These are phyloP conservation scores for Juncus inflexus DNA, from an alignment of 176 grass and related monocot genomes.

Conservation along the genomic window DNA sequence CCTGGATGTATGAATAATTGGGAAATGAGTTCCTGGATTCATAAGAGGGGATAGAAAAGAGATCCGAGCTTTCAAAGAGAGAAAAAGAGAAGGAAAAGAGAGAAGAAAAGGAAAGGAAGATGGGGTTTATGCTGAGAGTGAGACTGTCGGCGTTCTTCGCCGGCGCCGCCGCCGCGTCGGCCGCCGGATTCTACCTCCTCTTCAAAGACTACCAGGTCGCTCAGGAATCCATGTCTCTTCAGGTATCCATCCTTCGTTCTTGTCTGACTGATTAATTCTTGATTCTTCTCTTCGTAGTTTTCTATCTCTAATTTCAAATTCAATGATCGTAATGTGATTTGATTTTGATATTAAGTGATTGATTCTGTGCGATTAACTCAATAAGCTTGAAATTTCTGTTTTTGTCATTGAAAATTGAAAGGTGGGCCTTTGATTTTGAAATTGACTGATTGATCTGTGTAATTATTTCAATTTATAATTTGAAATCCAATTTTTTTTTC, in stretches of 20 bases:
- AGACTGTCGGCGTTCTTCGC: constrained; percentile 82
- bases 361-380: not conserved
- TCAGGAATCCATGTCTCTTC: constrained; percentile 51
- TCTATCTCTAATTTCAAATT: not conserved
- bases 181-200: constrained; percentile 64
- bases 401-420: no score
- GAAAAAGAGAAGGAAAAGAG: constrained; percentile 10
- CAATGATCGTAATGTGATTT: not conserved
- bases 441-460: not conserved
- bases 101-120: constrained; percentile 20
- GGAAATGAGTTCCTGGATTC: no score
- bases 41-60: no score
- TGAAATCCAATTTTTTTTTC: not conserved
- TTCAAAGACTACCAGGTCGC: constrained; percentile 97
- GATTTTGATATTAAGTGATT: not conserved
- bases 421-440: no score
- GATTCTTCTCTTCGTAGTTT: constrained; percentile 20
- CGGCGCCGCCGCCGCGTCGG: constrained; percentile 53
- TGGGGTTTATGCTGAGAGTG: constrained; percentile 91
- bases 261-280: not conserved
- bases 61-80: not conserved
- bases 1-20: no score
- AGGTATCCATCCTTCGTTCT: constrained; percentile 34
- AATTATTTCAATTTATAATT: not conserved
- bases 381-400: no score